Evolutionary conservation across 1,284 basidiomycete genomes (phyloP).

Genomic region (Xerocomus nothofagi): DNA sequence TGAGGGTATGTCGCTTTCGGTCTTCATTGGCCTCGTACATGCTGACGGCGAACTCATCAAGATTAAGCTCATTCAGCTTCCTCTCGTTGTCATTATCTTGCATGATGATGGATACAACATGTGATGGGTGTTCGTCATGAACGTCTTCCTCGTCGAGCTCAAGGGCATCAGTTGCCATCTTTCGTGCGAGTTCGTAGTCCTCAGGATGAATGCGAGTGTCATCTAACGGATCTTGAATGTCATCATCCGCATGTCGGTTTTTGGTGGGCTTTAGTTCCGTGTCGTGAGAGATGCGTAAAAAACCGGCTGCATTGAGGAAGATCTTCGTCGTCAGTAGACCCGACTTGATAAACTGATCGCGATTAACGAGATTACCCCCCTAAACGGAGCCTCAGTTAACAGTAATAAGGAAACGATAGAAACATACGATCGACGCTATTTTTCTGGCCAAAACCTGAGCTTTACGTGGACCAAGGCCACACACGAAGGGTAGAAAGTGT

Average conservation of each 20-base stretch:
- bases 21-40: conserved; percentile 82
- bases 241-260: conserved; percentile 69
- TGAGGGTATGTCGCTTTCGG: conserved; percentile 85
- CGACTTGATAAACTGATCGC: conserved; percentile 82
- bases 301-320: conserved; percentile 88
- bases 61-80: conserved; percentile 88
- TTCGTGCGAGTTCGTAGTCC: conserved; percentile 96
- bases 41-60: conserved; percentile 96
- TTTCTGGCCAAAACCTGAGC: conserved; percentile 85
- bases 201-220: conserved; percentile 97
- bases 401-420: background rate
- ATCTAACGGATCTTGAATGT: conserved; percentile 88
- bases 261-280: conserved; percentile 58
- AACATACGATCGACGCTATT: conserved; percentile 68
- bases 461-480: conserved; percentile 95
- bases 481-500: conserved; percentile 85
- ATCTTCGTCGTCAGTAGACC: conserved; percentile 82
- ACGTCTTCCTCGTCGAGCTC: conserved; percentile 95
- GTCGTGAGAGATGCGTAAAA: conserved; percentile 85
- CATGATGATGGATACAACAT: conserved; percentile 85
- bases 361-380: conserved; percentile 84
- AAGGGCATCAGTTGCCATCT: conserved; percentile 98
- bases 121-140: conserved; percentile 86
- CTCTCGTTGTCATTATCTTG: conserved; percentile 75
- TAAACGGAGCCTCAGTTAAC: conserved; percentile 33